A percentile compares a stretch with the other conserved stretches of the same genome.
Evolutionary conservation across 2,329 filamentous ascomycete genomes (phyloP).

Genomic region (Pestalotiopsis sp.): DNA sequence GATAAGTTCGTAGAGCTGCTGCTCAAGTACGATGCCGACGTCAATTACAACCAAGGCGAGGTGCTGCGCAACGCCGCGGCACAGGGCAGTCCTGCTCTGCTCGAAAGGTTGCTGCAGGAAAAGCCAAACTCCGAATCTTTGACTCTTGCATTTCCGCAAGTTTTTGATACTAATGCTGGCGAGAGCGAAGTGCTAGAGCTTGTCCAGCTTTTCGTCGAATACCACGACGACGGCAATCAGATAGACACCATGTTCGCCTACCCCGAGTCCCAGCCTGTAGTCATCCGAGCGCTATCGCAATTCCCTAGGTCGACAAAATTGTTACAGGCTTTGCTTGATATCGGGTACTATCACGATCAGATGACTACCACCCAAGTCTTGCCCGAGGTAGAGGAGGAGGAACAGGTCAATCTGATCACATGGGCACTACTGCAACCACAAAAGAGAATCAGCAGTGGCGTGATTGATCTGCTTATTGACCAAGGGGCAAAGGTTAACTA

Average conservation of each 20-base stretch:
- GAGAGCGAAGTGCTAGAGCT: slow-evolving; percentile 54
- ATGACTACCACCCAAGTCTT: slow-evolving; percentile 44
- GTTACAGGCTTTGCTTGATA: slow-evolving; percentile 54
- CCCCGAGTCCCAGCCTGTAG: slow-evolving; percentile 45
- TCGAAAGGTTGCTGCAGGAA: slow-evolving; percentile 50
- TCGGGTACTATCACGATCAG: slow-evolving; percentile 63
- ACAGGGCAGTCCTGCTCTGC: slow-evolving; percentile 50
- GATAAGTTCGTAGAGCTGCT: slow-evolving; percentile 48
- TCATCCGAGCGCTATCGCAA: slow-evolving; percentile 54
- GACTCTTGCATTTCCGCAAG: slow-evolving; percentile 54
- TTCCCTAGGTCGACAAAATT: slow-evolving; percentile 57
- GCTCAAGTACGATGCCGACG: slow-evolving; percentile 42
- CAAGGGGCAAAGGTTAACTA: slow-evolving; percentile 58
- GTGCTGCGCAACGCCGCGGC: slow-evolving; percentile 56
- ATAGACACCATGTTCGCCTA: slow-evolving; percentile 52
- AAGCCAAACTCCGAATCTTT: slow-evolving; percentile 52
- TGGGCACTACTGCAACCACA: slow-evolving; percentile 66
- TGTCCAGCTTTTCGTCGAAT: slow-evolving; percentile 53
- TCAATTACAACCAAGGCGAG: slow-evolving; percentile 55
- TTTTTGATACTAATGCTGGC: slow-evolving; percentile 53
- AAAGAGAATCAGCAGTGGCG: slow-evolving; percentile 59
- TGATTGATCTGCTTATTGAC: slow-evolving; percentile 60
- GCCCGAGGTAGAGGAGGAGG: slow-evolving; percentile 48
- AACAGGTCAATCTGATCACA: slow-evolving; percentile 57
- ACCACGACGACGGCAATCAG: slow-evolving; percentile 46